phyloP scores from a whole-genome alignment of 2,329 filamentous ascomycete genomes.

The Penicillium sp. region DNA sequence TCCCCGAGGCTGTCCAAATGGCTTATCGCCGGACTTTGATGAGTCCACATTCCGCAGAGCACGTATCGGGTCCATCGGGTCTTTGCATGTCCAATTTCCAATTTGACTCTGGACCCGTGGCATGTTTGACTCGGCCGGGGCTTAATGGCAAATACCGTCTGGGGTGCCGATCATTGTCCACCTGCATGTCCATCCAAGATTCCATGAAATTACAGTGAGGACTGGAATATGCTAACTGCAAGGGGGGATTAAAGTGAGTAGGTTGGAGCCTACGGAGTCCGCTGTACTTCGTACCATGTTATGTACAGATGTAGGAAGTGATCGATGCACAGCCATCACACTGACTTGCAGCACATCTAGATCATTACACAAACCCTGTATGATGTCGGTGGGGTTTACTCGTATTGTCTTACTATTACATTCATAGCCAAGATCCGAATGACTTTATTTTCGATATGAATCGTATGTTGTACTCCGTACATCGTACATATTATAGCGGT shows the following conservation, averaged over 20 bases:
- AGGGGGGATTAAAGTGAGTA: background rate
- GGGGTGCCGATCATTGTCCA: background rate
- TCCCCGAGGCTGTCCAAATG: background rate
- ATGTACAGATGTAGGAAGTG: constrained; percentile 1
- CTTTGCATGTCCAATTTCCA: background rate
- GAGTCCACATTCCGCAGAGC: background rate
- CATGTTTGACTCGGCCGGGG: background rate
- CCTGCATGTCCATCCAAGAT: background rate
- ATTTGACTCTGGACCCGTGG: background rate
- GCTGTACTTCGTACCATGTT: constrained; percentile 2
- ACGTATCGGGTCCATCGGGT: background rate
- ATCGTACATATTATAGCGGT: background rate
- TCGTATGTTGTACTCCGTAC: background rate
- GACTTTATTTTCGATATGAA: background rate
- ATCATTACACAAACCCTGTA: constrained; percentile 14
- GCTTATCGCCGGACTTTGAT: background rate
- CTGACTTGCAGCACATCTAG: constrained; percentile 13
- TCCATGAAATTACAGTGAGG: background rate
- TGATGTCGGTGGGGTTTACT: background rate
- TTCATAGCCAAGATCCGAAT: background rate
- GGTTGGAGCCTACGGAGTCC: constrained; percentile 5
- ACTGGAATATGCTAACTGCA: constrained; percentile 1
- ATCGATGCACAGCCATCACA: constrained; percentile 12
- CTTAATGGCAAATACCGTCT: background rate
- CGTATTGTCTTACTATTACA: background rate